Conservation (phyloP, 768 basidiomycete genomes). For the Rossbeevera mucosa region DNA sequence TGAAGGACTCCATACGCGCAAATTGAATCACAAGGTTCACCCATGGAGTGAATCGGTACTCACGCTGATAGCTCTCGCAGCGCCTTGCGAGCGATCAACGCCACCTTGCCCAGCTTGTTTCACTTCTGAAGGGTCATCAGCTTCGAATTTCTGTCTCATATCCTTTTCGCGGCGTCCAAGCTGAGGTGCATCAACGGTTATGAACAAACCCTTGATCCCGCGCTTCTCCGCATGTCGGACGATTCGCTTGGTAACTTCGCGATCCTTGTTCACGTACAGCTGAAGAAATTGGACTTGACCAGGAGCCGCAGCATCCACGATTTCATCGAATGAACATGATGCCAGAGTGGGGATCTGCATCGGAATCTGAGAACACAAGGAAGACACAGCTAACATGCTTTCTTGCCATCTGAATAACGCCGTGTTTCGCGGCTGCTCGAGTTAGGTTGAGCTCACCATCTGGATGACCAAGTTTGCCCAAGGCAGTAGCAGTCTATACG, state of each 20-base stretch:
- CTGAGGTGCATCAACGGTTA: constrained; percentile 97
- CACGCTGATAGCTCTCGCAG: constrained; percentile 89
- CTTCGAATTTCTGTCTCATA: constrained; percentile 95
- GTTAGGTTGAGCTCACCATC: constrained; percentile 93
- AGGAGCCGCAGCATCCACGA: constrained; percentile 79
- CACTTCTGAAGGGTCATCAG: constrained; percentile 45
- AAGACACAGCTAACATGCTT: not conserved
- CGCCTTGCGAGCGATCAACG: constrained; percentile 84
- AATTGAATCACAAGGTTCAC: not conserved
- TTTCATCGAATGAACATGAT: constrained; percentile 93
- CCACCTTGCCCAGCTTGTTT: constrained; percentile 43
- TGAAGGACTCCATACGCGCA: constrained; percentile 63
- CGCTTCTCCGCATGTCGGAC: constrained; percentile 88
- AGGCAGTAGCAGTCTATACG: constrained; percentile 68
- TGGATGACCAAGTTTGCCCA: constrained; percentile 93
- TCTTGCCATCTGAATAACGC: constrained; percentile 67
- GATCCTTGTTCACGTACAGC: constrained; percentile 87
- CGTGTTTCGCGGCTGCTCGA: constrained; percentile 77
- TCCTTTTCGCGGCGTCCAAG: constrained; percentile 93
- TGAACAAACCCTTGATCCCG: constrained; percentile 91
- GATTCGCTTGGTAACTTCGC: constrained; percentile 76
- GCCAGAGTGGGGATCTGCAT: constrained; percentile 89
- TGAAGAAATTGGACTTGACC: constrained; percentile 85
- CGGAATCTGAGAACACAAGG: not conserved
- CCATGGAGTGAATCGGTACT: constrained; percentile 15